A percentile compares a stretch with the other conserved stretches of the same genome.
Evolutionary conservation across 116 monocot genomes (phyloP).

Genomic region (Iris pallida): DNA sequence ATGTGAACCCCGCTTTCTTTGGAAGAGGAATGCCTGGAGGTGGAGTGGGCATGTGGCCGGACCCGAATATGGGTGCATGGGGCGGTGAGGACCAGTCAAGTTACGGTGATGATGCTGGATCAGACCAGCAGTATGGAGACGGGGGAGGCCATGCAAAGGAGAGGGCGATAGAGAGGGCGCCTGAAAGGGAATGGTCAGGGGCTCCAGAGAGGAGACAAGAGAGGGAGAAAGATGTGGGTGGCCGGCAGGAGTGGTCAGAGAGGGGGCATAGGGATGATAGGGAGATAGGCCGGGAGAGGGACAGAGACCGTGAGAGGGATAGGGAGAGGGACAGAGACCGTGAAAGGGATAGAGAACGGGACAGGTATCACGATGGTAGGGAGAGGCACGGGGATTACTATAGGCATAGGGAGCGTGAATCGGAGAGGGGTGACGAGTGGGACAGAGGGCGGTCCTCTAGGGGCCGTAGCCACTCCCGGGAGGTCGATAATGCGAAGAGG

Average conservation of each 20-base stretch:
- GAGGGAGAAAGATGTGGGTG: constrained; percentile 53
- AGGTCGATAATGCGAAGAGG: constrained; percentile 50
- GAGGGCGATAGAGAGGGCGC: constrained; percentile 35
- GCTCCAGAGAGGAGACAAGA: constrained; percentile 67
- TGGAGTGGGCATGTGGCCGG: constrained; percentile 86
- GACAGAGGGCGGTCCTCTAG: constrained; percentile 70
- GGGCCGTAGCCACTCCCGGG: constrained; percentile 60
- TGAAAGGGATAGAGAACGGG: constrained; percentile 50
- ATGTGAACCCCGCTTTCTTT: constrained; percentile 96
- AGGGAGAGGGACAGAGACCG: constrained; percentile 52
- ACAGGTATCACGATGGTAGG: constrained; percentile 51
- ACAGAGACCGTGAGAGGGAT: constrained; percentile 55
- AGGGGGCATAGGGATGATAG: constrained; percentile 46
- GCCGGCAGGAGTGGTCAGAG: constrained; percentile 40
- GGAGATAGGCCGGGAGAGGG: constrained; percentile 34
- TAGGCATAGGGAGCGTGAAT: constrained; percentile 45
- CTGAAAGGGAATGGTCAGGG: constrained; percentile 49
- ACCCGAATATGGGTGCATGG: constrained; percentile 72
- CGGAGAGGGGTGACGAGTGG: constrained; percentile 62
- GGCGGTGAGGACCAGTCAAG: constrained; percentile 82
- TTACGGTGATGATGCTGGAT: constrained; percentile 89
- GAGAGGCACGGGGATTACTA: constrained; percentile 42
- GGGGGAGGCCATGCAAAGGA: constrained; percentile 73
- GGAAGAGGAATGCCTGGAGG: constrained; percentile 69
- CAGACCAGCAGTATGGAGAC: constrained; percentile 86